Evolutionary conservation across 129 eudicot species (phyloP).

Genomic region (Rutidosis leptorrhynchoides): DNA sequence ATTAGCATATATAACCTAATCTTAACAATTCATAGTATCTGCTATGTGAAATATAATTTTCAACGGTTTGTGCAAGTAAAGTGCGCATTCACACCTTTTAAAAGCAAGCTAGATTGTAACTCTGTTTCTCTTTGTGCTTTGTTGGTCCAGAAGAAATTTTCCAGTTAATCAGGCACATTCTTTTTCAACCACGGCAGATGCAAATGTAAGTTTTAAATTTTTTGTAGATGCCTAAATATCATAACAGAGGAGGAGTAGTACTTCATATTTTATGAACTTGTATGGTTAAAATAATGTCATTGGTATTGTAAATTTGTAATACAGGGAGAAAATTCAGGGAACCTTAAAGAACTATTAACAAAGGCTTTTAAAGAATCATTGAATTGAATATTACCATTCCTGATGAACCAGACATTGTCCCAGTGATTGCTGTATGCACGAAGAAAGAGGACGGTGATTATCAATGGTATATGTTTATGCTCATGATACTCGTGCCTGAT

Average conservation of each 20-base stretch:
- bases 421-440: conserved; percentile 61
- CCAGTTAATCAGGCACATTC: conserved; percentile 34
- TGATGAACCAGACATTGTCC: conserved; percentile 53
- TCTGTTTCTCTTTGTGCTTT: background rate
- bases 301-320: conserved; percentile 10
- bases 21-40: background rate
- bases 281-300: conserved; percentile 11
- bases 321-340: conserved; percentile 58
- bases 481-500: conserved; percentile 1
- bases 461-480: conserved; percentile 66
- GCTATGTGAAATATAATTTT: too few species aligned
- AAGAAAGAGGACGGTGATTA: conserved; percentile 69
- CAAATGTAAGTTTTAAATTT: conserved; percentile 35
- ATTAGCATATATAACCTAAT: too few species aligned
- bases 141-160: conserved; percentile 40
- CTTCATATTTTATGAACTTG: background rate
- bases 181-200: conserved; percentile 54
- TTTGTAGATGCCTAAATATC: background rate
- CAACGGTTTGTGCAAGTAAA: background rate
- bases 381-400: conserved; percentile 63
- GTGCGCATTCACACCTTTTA: background rate
- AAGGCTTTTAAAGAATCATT: conserved; percentile 66
- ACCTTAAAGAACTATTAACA: conserved; percentile 61
- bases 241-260: background rate
- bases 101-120: background rate